Evolutionary conservation across 345 rosid species (phyloP).

Genomic region (Geranium rotundifolium): DNA sequence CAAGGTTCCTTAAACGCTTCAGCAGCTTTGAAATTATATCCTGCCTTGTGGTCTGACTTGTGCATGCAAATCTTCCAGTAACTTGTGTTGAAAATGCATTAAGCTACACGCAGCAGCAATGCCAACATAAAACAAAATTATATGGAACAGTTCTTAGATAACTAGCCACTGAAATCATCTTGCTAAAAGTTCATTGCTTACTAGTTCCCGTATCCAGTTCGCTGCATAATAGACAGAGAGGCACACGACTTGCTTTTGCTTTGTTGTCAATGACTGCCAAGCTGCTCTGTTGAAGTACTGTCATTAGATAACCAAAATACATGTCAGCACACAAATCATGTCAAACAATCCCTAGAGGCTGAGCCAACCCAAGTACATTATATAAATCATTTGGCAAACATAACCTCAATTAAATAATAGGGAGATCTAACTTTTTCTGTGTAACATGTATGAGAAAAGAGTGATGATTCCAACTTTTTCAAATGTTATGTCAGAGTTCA

Average conservation of each 20-base stretch:
- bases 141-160: constrained; percentile 1
- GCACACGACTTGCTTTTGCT: constrained; percentile 53
- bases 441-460: not conserved
- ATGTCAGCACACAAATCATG: constrained; percentile 18
- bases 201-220: constrained; percentile 82
- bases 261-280: constrained; percentile 46
- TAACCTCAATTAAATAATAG: too few species aligned
- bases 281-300: constrained; percentile 48
- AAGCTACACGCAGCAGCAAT: constrained; percentile 35
- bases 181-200: constrained; percentile 19
- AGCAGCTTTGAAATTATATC: constrained; percentile 51
- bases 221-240: constrained; percentile 60
- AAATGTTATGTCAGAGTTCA: not conserved
- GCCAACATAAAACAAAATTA: constrained; percentile 10
- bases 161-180: constrained; percentile 5
- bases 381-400: not conserved
- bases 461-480: not conserved
- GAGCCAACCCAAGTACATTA: not conserved
- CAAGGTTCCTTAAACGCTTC: constrained; percentile 63
- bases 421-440: too few species aligned
- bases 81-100: constrained; percentile 77
- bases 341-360: not conserved
- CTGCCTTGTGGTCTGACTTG: constrained; percentile 47
- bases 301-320: constrained; percentile 20
- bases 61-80: constrained; percentile 36